These are phyloP conservation scores for Sphaceloma murrayae DNA, from an alignment of 2,329 filamentous ascomycete species.

Conservation along the genomic window DNA sequence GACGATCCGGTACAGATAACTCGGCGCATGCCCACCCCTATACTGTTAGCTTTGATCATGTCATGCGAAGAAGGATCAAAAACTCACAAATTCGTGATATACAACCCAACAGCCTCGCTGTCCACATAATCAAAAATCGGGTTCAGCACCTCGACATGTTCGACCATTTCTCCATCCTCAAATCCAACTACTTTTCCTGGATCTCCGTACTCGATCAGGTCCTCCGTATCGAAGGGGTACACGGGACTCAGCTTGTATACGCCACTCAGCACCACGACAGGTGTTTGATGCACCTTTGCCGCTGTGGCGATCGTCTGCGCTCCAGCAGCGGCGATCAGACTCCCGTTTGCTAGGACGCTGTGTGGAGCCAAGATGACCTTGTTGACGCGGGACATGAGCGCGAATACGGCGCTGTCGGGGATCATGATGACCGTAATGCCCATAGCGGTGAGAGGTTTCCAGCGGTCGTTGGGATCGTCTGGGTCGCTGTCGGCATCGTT, in stretches of 20 bases:
- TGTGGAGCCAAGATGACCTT: slow-evolving; percentile 89
- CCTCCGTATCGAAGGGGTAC: slow-evolving; percentile 72
- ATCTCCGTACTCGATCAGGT: slow-evolving; percentile 78
- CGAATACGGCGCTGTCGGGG: slow-evolving; percentile 75
- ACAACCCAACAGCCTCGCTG: slow-evolving; percentile 64
- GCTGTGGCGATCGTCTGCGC: slow-evolving; percentile 74
- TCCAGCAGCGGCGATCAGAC: slow-evolving; percentile 75
- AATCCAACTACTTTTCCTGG: slow-evolving; percentile 67
- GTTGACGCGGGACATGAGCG: slow-evolving; percentile 89
- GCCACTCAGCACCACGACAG: slow-evolving; percentile 80
- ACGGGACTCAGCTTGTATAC: slow-evolving; percentile 92
- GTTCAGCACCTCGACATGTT: slow-evolving; percentile 66
- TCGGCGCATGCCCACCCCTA: slow-evolving; percentile 58
- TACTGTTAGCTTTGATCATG: slow-evolving; percentile 17
- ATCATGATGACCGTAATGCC: slow-evolving; percentile 78
- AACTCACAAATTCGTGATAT: slow-evolving; percentile 74
- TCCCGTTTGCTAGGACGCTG: slow-evolving; percentile 79
- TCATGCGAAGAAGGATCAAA: neutral
- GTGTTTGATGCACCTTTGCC: slow-evolving; percentile 69
- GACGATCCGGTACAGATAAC: slow-evolving; percentile 63
- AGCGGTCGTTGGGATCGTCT: slow-evolving; percentile 48
- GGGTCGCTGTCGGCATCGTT: slow-evolving; percentile 34
- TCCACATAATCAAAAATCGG: slow-evolving; percentile 76
- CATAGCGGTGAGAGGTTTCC: slow-evolving; percentile 65
- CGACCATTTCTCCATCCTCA: slow-evolving; percentile 68